Evolutionary conservation across 2,329 filamentous ascomycete genomes (phyloP).

Genomic region (Sporothrix sp.): DNA sequence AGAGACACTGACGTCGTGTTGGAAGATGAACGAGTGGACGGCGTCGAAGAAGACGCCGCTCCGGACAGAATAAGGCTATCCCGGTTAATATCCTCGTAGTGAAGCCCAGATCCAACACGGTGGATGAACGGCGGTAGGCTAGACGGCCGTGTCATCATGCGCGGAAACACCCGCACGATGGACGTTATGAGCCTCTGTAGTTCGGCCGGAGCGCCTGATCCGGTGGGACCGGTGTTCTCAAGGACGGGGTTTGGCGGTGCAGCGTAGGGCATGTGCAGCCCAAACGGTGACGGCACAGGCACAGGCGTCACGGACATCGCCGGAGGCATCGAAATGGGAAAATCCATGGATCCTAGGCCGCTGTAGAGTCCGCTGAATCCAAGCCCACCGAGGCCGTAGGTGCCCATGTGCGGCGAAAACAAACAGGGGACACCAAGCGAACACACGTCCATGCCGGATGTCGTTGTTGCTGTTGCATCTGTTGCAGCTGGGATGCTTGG

Average conservation of each 20-base stretch:
- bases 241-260: neutral
- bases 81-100: neutral
- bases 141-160: constrained; percentile 24
- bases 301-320: neutral
- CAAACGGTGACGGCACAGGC: neutral
- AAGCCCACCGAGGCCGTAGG: neutral
- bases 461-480: neutral
- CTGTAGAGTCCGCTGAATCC: too few relatives aligned
- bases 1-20: neutral
- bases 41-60: neutral
- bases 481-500: neutral
- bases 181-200: constrained; percentile 19
- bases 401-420: neutral
- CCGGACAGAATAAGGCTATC: neutral
- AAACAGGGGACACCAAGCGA: neutral
- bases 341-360: too few relatives aligned
- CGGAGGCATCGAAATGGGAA: neutral
- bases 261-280: neutral
- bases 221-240: neutral
- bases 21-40: neutral
- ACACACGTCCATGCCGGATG: neutral
- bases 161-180: constrained; percentile 22
- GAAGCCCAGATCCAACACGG: constrained; percentile 15
- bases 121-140: constrained; percentile 27
- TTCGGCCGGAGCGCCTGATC: neutral